Percentiles rank a stretch among this genome's conserved stretches.
These are phyloP conservation scores for Serpula lacrymans DNA, from an alignment of 768 basidiomycete species.

Conservation along the genomic window DNA sequence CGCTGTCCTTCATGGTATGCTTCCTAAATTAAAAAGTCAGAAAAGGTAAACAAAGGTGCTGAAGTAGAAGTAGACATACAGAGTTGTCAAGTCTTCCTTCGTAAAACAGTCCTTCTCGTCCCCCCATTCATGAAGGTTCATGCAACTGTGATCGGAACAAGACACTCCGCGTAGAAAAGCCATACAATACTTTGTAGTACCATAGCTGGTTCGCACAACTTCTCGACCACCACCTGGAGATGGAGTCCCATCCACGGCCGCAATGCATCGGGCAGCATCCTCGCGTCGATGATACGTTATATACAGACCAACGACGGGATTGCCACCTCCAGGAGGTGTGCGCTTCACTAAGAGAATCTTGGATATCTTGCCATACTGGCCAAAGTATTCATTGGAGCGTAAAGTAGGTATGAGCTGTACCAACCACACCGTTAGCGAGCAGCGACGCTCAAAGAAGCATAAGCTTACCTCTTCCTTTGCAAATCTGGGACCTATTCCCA, in stretches of 20 bases:
- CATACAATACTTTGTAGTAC: conserved; percentile 98
- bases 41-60: conserved; percentile 1
- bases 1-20: conserved; percentile 90
- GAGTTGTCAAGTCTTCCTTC: conserved; percentile 90
- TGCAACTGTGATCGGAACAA: conserved; percentile 87
- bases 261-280: conserved; percentile 91
- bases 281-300: conserved; percentile 94
- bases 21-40: conserved; percentile 47
- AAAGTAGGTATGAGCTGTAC: conserved; percentile 87
- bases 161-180: conserved; percentile 80
- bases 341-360: conserved; percentile 94
- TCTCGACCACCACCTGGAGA: conserved; percentile 90
- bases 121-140: conserved; percentile 97
- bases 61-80: conserved; percentile 54
- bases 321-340: conserved; percentile 66
- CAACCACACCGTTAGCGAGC: conserved; percentile 8
- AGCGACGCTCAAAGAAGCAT: conserved; percentile 1
- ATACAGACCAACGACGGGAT: conserved; percentile 86
- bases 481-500: conserved; percentile 90
- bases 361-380: conserved; percentile 96
- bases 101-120: conserved; percentile 98
- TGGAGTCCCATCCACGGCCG: conserved; percentile 87
- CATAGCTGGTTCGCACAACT: conserved; percentile 89
- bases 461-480: conserved; percentile 90
- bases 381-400: conserved; percentile 95